These are phyloP conservation scores for Plantago ovata DNA, from an alignment of 257 asterid species.

Conservation along the genomic window DNA sequence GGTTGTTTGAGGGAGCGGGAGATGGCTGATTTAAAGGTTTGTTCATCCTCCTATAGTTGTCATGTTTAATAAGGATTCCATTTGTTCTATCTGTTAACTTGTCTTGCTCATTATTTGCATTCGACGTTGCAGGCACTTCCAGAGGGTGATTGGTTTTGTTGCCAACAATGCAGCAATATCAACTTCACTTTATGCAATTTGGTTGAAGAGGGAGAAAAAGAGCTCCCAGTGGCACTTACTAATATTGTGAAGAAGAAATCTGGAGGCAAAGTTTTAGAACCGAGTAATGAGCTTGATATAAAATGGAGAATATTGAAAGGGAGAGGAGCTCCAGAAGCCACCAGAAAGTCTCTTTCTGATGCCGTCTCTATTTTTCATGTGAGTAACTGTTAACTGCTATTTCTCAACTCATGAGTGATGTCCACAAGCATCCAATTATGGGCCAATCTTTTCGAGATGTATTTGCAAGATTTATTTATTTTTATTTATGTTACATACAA, in stretches of 20 bases:
- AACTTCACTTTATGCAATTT: constrained; percentile 50
- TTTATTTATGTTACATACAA: no score
- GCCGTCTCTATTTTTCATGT: constrained; percentile 79
- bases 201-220: constrained; percentile 54
- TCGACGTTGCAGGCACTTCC: constrained; percentile 65
- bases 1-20: constrained; percentile 74
- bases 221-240: constrained; percentile 50
- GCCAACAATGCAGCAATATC: constrained; percentile 49
- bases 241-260: constrained; percentile 46
- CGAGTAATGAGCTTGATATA: constrained; percentile 37
- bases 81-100: constrained; percentile 1
- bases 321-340: constrained; percentile 47
- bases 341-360: constrained; percentile 58
- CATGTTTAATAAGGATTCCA: background rate
- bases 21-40: constrained; percentile 69
- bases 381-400: constrained; percentile 23
- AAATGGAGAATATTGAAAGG: constrained; percentile 84
- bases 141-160: constrained; percentile 78
- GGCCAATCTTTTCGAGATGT: background rate
- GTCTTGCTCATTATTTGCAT: constrained; percentile 10
- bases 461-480: no score
- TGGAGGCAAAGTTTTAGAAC: constrained; percentile 29
- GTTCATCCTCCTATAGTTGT: constrained; percentile 9
- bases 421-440: background rate
- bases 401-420: background rate